A percentile compares a stretch with the other conserved stretches of the same genome.
Evolutionary conservation across 495 filamentous ascomycete genomes (phyloP).

Genomic region (Baudoinia panamericana): DNA sequence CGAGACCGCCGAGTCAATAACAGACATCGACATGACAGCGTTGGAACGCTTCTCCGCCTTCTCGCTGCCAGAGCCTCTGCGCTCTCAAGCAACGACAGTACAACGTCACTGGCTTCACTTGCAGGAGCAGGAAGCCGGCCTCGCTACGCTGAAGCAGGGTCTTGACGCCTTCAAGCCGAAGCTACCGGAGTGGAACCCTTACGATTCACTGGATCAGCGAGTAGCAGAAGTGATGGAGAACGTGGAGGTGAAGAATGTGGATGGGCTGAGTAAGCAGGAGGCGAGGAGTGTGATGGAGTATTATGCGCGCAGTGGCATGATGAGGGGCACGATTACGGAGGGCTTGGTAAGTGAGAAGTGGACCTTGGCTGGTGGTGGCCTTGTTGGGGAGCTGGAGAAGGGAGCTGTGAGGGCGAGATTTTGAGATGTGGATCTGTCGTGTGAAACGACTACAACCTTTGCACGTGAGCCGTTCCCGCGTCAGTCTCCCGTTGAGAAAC

Average conservation of each 20-base stretch:
- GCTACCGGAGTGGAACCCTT: conserved; percentile 46
- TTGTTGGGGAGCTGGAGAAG: conserved; percentile 57
- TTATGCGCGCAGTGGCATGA: conserved; percentile 73
- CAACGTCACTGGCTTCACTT: background rate
- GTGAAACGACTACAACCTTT: too few relatives aligned
- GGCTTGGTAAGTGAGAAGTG: conserved; percentile 69
- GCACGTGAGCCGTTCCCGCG: too few relatives aligned
- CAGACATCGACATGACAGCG: conserved; percentile 20
- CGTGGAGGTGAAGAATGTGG: conserved; percentile 21
- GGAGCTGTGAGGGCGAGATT: conserved; percentile 25
- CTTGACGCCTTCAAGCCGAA: background rate
- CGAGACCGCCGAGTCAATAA: conserved; percentile 22
- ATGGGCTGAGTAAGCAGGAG: conserved; percentile 58
- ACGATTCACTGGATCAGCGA: conserved; percentile 52
- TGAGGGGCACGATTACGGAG: conserved; percentile 57
- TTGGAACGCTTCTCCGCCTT: background rate
- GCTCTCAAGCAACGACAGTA: background rate
- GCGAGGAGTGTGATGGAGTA: conserved; percentile 80
- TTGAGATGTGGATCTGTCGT: too few relatives aligned
- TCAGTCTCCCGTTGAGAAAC: too few relatives aligned
- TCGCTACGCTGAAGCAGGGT: background rate
- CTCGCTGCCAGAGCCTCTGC: background rate
- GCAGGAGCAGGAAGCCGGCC: background rate
- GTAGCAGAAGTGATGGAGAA: conserved; percentile 40
- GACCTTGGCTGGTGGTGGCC: conserved; percentile 66